Evolutionary conservation across 2,329 filamentous ascomycete species (phyloP).

Genomic region (Tetracladium maxilliforme): DNA sequence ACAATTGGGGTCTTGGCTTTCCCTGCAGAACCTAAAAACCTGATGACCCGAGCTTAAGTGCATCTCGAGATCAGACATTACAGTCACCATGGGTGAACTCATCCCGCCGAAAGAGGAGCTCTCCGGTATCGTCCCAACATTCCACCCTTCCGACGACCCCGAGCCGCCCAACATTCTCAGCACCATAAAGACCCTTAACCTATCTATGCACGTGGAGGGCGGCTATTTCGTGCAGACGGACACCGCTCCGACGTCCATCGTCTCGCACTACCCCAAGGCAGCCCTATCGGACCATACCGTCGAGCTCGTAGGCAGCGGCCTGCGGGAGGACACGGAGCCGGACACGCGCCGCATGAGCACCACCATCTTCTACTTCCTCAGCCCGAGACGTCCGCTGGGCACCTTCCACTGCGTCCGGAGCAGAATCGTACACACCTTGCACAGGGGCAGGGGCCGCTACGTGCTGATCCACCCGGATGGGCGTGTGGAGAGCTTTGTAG

Average conservation of each 20-base stretch:
- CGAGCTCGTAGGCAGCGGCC: constrained; percentile 12
- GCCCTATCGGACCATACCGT: constrained; percentile 19
- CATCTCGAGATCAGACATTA: no score
- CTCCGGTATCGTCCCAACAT: no score
- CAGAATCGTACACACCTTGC: constrained; percentile 49
- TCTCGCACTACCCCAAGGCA: constrained; percentile 35
- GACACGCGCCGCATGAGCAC: constrained; percentile 37
- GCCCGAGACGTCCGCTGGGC: constrained; percentile 35
- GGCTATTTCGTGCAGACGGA: constrained; percentile 52
- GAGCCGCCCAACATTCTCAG: constrained; percentile 17
- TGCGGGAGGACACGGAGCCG: constrained; percentile 21
- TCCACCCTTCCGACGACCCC: constrained; percentile 7
- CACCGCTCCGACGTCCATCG: constrained; percentile 30
- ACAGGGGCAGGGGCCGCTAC: constrained; percentile 47
- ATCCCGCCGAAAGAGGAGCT: no score
- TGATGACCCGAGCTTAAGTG: no score
- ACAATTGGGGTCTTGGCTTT: no score
- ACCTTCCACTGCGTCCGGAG: constrained; percentile 48
- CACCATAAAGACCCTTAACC: constrained; percentile 26
- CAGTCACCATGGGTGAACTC: no score
- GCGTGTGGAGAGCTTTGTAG: constrained; percentile 47
- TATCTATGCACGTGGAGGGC: constrained; percentile 44
- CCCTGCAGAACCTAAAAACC: no score
- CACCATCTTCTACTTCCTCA: constrained; percentile 51
- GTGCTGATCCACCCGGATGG: constrained; percentile 46